Percentiles rank a stretch among this genome's conserved stretches.
Evolutionary conservation across 139 green algal genomes (phyloP).

Genomic region (Edaphochlamys debaryana): DNA sequence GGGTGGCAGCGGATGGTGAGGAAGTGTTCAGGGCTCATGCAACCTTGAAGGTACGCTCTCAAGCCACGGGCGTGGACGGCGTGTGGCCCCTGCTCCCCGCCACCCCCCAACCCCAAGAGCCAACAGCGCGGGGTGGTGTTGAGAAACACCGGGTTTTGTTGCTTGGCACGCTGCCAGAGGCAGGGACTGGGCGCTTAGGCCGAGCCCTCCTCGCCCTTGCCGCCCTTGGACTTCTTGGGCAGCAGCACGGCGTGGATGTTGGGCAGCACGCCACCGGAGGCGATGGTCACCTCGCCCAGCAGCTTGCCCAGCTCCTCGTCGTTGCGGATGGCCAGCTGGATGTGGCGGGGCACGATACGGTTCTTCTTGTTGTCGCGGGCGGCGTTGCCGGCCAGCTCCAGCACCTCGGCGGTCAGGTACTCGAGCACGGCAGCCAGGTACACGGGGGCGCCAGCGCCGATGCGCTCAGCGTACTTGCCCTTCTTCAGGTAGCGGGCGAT

Average conservation of each 20-base stretch:
- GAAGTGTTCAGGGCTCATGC: too few relatives aligned
- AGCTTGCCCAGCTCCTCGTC: slow-evolving; percentile 81
- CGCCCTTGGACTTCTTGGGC: slow-evolving; percentile 75
- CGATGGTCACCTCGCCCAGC: slow-evolving; percentile 70
- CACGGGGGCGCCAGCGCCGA: slow-evolving; percentile 72
- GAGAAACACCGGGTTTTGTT: too few relatives aligned
- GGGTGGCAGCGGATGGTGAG: too few relatives aligned
- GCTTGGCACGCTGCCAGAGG: too few relatives aligned
- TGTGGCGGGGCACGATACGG: slow-evolving; percentile 84
- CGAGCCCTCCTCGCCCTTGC: not conserved
- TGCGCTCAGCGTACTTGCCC: slow-evolving; percentile 68
- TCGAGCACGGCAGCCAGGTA: slow-evolving; percentile 78
- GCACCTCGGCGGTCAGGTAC: slow-evolving; percentile 96
- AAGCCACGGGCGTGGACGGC: too few relatives aligned
- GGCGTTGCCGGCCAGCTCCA: slow-evolving; percentile 98
- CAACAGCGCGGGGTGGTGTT: too few relatives aligned
- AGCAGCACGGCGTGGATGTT: slow-evolving; percentile 87
- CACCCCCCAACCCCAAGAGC: too few relatives aligned
- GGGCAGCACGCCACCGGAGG: slow-evolving; percentile 55
- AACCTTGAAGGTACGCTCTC: too few relatives aligned
- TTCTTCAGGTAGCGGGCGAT: slow-evolving; percentile 88
- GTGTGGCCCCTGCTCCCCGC: too few relatives aligned
- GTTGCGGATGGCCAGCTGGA: slow-evolving; percentile 85
- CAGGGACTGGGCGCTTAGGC: too few relatives aligned
- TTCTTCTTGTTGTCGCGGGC: slow-evolving; percentile 93